Base-by-base conservation (phyloP, 2,329 filamentous ascomycete genomes). In the Talaromyces amestolkiae region DNA sequence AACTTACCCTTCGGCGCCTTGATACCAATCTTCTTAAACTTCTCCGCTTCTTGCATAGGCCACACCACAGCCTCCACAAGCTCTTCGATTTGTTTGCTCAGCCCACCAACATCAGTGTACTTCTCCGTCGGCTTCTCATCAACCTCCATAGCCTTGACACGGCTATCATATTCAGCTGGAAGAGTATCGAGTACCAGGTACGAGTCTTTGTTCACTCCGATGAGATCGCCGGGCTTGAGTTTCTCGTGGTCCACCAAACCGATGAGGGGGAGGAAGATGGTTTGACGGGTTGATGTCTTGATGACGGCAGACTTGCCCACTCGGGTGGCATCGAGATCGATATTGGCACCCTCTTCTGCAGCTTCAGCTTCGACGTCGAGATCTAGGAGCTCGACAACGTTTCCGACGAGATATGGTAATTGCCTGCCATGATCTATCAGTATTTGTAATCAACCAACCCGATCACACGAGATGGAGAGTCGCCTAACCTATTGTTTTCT, bases 61-160 rank as follows among this genome's bases (percentile, higher is more conserved):
- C 94, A 98, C 35, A 99, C 95, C 59, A 99, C 95, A 64, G 95
- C 95, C 82, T 99, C 95, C 9, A 99, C 93, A 63, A 99, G 86
- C 82, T 99, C 96, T 79, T 97, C 94, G 75, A 99, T 99, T 84
- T 99, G 95, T 83, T 99, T 99, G 81, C 97, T 93, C 73, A 99
- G 80, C 61, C 95, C 95, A 81, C 95, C 95, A 15, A 99, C 96
- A 82, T 99, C 95, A 63, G 90, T 95, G 82, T 99, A 99, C 82
- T 98, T 97, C 81, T 99, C 95, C 45, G 93, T 98, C 10, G 95
- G 96, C 85, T 99, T 99, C 86, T 99, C 96, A 74, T 99, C 95
- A 8, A 99, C 95, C 83, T 99, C 96, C 95, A 99, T 99, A 41
- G 96, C 96, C 84, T 99, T 99, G 70, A 99, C 95, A 79, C 95